Percentiles rank a stretch among this genome's conserved stretches.
phyloP scores from a whole-genome alignment of 495 filamentous ascomycete species.

The Penicillium taxi region DNA sequence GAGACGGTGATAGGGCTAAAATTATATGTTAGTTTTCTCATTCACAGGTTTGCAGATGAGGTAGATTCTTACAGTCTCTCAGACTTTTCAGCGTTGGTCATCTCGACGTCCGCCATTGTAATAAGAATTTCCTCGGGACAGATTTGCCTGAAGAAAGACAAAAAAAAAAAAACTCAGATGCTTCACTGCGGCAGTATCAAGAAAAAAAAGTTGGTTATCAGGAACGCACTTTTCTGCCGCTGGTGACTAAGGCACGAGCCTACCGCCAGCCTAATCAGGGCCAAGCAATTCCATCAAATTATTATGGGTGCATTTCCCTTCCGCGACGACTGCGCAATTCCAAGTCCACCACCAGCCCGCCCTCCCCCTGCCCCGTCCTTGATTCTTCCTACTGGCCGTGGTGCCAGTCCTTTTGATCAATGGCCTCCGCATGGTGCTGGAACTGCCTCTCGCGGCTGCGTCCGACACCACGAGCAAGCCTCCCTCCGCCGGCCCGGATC shows the following conservation, averaged over 20 bases:
- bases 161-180: no score
- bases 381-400: conserved; percentile 31
- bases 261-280: conserved; percentile 20
- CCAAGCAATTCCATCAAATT: conserved; percentile 29
- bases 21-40: conserved; percentile 11
- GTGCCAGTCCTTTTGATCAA: conserved; percentile 36
- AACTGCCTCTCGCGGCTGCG: conserved; percentile 52
- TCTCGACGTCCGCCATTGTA: conserved; percentile 26
- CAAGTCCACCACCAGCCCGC: conserved; percentile 14
- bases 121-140: no score
- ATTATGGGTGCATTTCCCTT: conserved; percentile 15
- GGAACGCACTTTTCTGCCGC: conserved; percentile 22
- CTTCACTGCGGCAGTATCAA: no score
- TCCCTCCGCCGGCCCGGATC: conserved; percentile 24
- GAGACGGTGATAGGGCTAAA: conserved; percentile 54
- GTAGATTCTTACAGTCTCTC: conserved; percentile 35
- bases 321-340: conserved; percentile 11
- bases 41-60: conserved; percentile 1
- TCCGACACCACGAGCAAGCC: conserved; percentile 39
- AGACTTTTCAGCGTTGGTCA: conserved; percentile 27
- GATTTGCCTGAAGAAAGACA: conserved; percentile 1
- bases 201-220: conserved; percentile 26
- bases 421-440: conserved; percentile 63
- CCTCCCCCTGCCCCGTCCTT: conserved; percentile 18
- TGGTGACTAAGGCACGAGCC: conserved; percentile 15